These are phyloP conservation scores for Cymbopogon citratus DNA, from an alignment of 176 grass and related monocot species.

Conservation along the genomic window DNA sequence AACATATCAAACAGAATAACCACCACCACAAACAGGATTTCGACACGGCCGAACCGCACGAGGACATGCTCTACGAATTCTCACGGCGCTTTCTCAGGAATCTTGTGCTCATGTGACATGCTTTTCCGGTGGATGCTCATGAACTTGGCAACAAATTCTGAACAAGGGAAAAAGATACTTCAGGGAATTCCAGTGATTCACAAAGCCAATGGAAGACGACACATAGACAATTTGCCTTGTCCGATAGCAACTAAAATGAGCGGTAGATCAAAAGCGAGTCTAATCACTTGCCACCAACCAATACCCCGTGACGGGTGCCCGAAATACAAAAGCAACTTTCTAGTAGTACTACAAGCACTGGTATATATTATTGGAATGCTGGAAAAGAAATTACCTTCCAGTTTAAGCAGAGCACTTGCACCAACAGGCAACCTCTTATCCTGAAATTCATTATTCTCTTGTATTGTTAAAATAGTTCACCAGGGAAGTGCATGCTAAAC, in stretches of 20 bases:
- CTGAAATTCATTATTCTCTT: constrained; percentile 29
- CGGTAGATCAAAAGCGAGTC: not conserved
- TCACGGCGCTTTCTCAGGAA: not conserved
- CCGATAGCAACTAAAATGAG: not conserved
- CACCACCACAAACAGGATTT: not conserved
- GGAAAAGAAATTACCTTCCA: constrained; percentile 38
- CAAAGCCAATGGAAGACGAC: not conserved
- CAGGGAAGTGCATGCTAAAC: not conserved
- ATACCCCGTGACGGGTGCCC: not conserved
- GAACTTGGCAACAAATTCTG: constrained; percentile 69
- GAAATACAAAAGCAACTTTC: not conserved
- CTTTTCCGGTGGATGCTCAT: constrained; percentile 65
- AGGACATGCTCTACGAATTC: not conserved
- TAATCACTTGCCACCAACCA: not conserved
- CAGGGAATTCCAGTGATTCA: not conserved
- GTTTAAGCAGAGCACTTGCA: constrained; percentile 61
- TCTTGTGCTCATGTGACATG: constrained; percentile 15
- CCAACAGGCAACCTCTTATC: constrained; percentile 59
- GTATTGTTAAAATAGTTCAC: constrained; percentile 1
- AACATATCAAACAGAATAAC: not conserved
- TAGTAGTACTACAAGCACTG: too few relatives aligned
- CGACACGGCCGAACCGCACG: not conserved
- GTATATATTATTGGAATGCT: not conserved
- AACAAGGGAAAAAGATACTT: not conserved
- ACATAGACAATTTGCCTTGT: not conserved